Base-by-base conservation (phyloP, 2,329 filamentous ascomycete species). In the Verticillium nubilum region DNA sequence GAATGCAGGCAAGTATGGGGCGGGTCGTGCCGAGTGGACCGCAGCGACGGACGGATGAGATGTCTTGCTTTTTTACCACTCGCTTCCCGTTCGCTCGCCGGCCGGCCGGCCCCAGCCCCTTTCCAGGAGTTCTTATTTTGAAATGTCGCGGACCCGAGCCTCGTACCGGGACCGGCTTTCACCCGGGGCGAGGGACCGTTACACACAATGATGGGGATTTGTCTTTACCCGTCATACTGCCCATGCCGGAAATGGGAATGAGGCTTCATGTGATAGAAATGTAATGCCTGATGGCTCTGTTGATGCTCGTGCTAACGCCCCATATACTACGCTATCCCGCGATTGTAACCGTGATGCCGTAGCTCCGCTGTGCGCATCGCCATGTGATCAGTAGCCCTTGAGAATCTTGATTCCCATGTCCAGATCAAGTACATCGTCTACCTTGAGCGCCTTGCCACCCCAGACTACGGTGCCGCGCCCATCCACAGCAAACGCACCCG, bases 391-490 rank as follows among this genome's bases (percentile, higher is more conserved):
- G 19, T 23, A 23, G 19, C 42, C 42, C 19, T 50, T 50, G n/a
- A 58, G 52, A 28, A 57, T 47, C 54, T 58, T 62, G 2, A 70
- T 68, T 2, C 75, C 80, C 25, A 74, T 74, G 54, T 88, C 86
- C 71, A 86, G 64, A 61, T 81, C 77, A 76, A 84, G 76, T 53
- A 80, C 67, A 67, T 83, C 80, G 63, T 83, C 80, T 2, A 76
- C 76, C 59, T 76, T 73, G 52, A 70, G 58, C 2, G 78, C 78
- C 67, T 81, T 82, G 4, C 75, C 75, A 3, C 77, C 80, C 78
- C 77, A 84, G 9, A 81, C 72, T 2, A 84, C 76, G 7, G 74
- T 78, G 9, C 79, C 80, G 15, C 75, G 72, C 1, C 76, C 76
- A 60, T 84, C 78, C 2, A 83, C 70, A 4, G 80, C 78, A 68